Percentiles rank a stretch among this genome's conserved stretches.
These are phyloP conservation scores for Trichoderma lentiforme DNA, from an alignment of 2,329 filamentous ascomycete species.

Conservation along the genomic window DNA sequence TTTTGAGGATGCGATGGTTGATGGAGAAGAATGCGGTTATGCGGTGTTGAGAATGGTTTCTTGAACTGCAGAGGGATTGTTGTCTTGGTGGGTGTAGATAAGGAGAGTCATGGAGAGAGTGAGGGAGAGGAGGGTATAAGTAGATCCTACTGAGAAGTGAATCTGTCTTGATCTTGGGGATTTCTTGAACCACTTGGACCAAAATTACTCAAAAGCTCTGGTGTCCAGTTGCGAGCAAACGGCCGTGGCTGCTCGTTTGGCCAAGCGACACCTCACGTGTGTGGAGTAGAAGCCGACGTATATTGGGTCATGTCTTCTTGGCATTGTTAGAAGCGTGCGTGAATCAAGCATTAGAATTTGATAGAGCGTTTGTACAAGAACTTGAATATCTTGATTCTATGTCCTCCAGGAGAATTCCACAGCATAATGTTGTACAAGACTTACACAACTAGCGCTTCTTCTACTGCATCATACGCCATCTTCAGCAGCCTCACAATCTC, in stretches of 20 bases:
- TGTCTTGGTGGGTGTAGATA: neutral
- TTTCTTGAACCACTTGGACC: neutral
- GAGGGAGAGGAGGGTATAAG: neutral
- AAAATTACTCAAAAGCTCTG: neutral
- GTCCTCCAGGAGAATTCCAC: neutral
- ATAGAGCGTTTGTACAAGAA: neutral
- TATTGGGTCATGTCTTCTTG: neutral
- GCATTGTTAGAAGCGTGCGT: neutral
- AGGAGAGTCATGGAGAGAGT: neutral
- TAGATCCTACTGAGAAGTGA: neutral
- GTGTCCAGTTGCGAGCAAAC: neutral
- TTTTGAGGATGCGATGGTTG: neutral
- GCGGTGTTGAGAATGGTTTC: neutral
- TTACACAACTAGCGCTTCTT: neutral
- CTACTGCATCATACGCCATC: slow-evolving; percentile 18
- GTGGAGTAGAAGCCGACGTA: neutral
- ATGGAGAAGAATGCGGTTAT: too few relatives aligned
- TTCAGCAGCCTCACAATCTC: slow-evolving; percentile 17
- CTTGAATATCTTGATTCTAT: neutral
- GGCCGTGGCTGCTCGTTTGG: neutral
- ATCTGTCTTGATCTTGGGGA: neutral
- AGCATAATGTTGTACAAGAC: neutral
- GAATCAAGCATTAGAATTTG: neutral
- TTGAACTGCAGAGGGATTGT: neutral
- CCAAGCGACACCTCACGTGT: neutral